A percentile compares a stretch with the other conserved stretches of the same genome.
Conservation (phyloP, 768 basidiomycete genomes). For the Rossbeevera mucosa region DNA sequence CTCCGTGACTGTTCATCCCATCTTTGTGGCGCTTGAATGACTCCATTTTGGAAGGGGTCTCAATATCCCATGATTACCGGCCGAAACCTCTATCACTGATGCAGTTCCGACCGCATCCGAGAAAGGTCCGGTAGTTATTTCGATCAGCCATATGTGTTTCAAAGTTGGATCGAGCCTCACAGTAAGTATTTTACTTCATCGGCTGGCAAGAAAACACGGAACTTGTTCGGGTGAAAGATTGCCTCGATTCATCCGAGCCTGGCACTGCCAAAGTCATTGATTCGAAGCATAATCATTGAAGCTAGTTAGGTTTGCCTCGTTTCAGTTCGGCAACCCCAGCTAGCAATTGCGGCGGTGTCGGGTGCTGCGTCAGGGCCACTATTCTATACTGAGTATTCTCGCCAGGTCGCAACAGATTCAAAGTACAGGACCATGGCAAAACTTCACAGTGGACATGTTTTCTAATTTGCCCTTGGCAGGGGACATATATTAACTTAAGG, state of each 20-base stretch:
- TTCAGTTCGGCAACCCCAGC: background rate
- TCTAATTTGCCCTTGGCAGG: background rate
- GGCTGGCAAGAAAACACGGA: slow-evolving; percentile 1
- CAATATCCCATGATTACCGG: slow-evolving; percentile 13
- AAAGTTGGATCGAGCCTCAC: slow-evolving; percentile 2
- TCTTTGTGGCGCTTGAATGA: slow-evolving; percentile 11
- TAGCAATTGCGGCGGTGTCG: background rate
- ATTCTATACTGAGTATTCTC: background rate
- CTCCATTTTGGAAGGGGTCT: background rate
- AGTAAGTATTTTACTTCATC: slow-evolving; percentile 12
- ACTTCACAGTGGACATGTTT: background rate
- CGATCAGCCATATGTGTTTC: background rate
- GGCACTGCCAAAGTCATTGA: slow-evolving; percentile 2
- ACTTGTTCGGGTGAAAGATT: slow-evolving; percentile 8
- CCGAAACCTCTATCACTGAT: background rate
- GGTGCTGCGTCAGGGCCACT: background rate
- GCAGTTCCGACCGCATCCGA: background rate
- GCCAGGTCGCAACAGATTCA: background rate
- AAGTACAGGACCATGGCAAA: background rate
- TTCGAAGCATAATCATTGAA: slow-evolving; percentile 3
- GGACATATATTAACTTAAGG: background rate
- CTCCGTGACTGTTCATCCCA: slow-evolving; percentile 7
- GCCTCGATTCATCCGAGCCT: slow-evolving; percentile 1
- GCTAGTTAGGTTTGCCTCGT: background rate
- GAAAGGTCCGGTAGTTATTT: background rate